Evolutionary conservation across 805 yeast genomes (phyloP).

Genomic region (Kregervanrija delftensis): DNA sequence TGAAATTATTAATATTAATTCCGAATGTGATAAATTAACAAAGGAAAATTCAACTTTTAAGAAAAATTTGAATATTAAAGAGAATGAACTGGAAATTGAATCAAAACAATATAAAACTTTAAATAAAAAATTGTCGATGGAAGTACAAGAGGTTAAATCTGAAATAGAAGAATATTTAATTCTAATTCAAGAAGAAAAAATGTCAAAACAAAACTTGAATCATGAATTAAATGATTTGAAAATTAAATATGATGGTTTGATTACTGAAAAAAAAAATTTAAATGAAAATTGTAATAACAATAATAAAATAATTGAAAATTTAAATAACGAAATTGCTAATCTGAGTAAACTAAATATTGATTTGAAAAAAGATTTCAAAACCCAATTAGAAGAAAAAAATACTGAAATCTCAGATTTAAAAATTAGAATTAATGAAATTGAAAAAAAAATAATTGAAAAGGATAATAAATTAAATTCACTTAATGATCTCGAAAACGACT

Average conservation of each 20-base stretch:
- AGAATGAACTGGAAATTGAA: slow-evolving; percentile 34
- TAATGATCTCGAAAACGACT: slow-evolving; percentile 42
- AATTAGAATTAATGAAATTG: slow-evolving; percentile 8
- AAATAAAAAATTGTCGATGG: slow-evolving; percentile 33
- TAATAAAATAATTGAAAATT: slow-evolving; percentile 19
- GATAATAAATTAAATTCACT: slow-evolving; percentile 18
- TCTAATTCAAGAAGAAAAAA: slow-evolving; percentile 33
- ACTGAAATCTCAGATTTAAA: slow-evolving; percentile 18
- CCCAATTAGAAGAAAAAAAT: slow-evolving; percentile 14
- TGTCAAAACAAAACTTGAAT: slow-evolving; percentile 37
- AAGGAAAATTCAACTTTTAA: slow-evolving; percentile 32
- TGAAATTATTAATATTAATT: slow-evolving; percentile 37
- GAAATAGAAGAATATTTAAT: slow-evolving; percentile 30
- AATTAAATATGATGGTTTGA: slow-evolving; percentile 15
- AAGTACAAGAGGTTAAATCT: slow-evolving; percentile 29
- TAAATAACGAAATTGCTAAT: slow-evolving; percentile 21
- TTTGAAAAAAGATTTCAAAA: slow-evolving; percentile 12
- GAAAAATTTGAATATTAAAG: slow-evolving; percentile 30
- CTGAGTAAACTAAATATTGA: slow-evolving; percentile 15
- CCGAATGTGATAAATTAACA: slow-evolving; percentile 48
- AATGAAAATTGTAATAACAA: slow-evolving; percentile 17
- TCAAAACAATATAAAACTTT: slow-evolving; percentile 34
- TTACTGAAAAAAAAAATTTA: slow-evolving; percentile 22
- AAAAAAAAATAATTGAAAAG: slow-evolving; percentile 10
- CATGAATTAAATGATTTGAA: slow-evolving; percentile 34